Base-by-base conservation (phyloP, 2,329 filamentous ascomycete species). In the Verruconis gallopava region DNA sequence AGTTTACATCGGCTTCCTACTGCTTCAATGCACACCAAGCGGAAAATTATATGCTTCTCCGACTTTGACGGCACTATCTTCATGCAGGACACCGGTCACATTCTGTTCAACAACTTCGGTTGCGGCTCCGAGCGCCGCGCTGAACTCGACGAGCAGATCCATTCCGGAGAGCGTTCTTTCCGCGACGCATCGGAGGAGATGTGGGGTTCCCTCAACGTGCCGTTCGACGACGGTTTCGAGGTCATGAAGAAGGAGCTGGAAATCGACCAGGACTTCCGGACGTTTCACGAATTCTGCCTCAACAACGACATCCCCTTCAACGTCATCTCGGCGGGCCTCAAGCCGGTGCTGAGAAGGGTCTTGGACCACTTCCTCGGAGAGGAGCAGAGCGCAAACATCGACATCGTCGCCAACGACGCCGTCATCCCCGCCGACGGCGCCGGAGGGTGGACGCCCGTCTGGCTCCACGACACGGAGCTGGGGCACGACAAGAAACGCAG, bases 31-130 rank as follows among this genome's bases (percentile, higher is more conserved):
- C 58, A 56, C 45, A 69, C 62, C 36, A 72, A 67, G 59, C 59
- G 71, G 49, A 74, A 74, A 60, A 71, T 75, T 43, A 67, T 75
- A 46, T 72, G 69, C 54, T 75, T 75, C 52, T 74, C 71, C 51
- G 70, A 81, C 57, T 81, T 82, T 50, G 77, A 81, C 55, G 77
- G 77, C 47, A 81, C 77, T 3, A 82, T 82, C 48, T 80, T 79
- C 64, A 77, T 78, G 68, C 75, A 80, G 51, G 53, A 53, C 50
- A 80, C 74, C 2, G 79, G 79, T 35, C 77, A 81, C 54, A 70
- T 81, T 48, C 71, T 82, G 38, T 79, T 81, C 58, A 76, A 81
- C 54, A 66, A 66, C 50, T 69, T 77, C 49, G 77, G 78, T 40
- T 80, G 76, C 57, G 77, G 77, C 20, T 60, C 65, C 17, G 64